Evolutionary conservation across 306 rosid genomes (phyloP).

Genomic region (Cicer chorassanicum): DNA sequence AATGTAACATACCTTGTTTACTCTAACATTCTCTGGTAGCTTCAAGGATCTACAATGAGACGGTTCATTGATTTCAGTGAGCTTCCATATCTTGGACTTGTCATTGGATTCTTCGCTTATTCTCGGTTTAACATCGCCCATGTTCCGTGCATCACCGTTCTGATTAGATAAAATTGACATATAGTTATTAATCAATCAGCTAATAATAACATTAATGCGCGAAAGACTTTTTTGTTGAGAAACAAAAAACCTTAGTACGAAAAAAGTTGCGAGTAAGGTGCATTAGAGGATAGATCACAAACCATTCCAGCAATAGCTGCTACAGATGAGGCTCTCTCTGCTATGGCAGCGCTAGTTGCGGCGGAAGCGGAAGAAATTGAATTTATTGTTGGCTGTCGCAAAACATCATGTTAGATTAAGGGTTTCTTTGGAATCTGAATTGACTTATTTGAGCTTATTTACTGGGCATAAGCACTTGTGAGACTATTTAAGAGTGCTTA

Average conservation of each 20-base stretch:
- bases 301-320: constrained; percentile 90
- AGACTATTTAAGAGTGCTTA: too few relatives aligned
- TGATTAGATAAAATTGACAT: constrained; percentile 48
- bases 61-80: constrained; percentile 88
- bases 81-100: constrained; percentile 98
- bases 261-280: constrained; percentile 11
- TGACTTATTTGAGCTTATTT: too few relatives aligned
- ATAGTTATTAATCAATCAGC: constrained; percentile 1
- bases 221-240: constrained; percentile 13
- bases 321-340: constrained; percentile 78
- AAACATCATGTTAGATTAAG: constrained; percentile 24
- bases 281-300: constrained; percentile 48
- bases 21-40: constrained; percentile 86
- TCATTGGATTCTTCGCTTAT: constrained; percentile 92
- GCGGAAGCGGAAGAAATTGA: constrained; percentile 80
- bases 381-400: constrained; percentile 78
- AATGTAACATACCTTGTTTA: constrained; percentile 62
- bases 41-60: constrained; percentile 91
- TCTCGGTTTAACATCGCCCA: constrained; percentile 97
- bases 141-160: constrained; percentile 87
- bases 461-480: too few relatives aligned
- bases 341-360: constrained; percentile 71
- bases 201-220: neutral
- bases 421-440: too few relatives aligned
- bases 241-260: neutral